These are phyloP conservation scores for Hortaea werneckii DNA, from an alignment of 2,329 filamentous ascomycete genomes.

Conservation along the genomic window DNA sequence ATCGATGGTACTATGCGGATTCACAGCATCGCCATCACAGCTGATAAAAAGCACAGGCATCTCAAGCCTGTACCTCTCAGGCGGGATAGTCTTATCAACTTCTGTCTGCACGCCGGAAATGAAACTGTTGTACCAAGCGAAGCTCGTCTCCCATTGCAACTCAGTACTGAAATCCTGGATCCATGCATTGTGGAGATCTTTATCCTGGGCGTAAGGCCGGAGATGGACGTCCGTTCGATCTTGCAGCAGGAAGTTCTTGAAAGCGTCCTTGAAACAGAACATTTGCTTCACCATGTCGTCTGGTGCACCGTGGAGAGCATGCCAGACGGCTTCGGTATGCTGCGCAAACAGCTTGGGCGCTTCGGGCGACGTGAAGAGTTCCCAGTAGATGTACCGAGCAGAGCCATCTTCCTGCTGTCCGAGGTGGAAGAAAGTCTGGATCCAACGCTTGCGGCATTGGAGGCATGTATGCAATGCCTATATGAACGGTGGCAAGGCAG, in stretches of 20 bases:
- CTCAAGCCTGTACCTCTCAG: slow-evolving; percentile 8
- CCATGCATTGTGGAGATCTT: slow-evolving; percentile 25
- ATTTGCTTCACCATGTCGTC: slow-evolving; percentile 22
- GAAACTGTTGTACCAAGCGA: slow-evolving; percentile 28
- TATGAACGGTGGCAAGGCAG: slow-evolving; percentile 3
- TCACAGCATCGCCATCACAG: slow-evolving; percentile 18
- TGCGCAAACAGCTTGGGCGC: slow-evolving; percentile 14
- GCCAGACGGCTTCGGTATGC: slow-evolving; percentile 12
- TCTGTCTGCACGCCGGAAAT: slow-evolving; percentile 15
- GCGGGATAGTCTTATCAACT: slow-evolving; percentile 9
- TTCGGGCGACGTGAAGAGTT: slow-evolving; percentile 30
- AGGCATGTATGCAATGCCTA: slow-evolving; percentile 4
- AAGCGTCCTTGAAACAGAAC: slow-evolving; percentile 28
- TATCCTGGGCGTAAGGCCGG: slow-evolving; percentile 26
- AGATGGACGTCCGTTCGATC: slow-evolving; percentile 18
- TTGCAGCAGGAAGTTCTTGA: slow-evolving; percentile 19
- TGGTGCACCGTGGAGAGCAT: slow-evolving; percentile 14
- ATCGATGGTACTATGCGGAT: slow-evolving; percentile 12
- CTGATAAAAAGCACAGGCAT: slow-evolving; percentile 29
- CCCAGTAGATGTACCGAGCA: slow-evolving; percentile 35
- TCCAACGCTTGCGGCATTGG: background rate
- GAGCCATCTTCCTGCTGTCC: slow-evolving; percentile 25
- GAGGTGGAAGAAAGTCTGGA: background rate
- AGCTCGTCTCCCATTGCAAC: slow-evolving; percentile 25
- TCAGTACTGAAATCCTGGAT: slow-evolving; percentile 18